These are phyloP conservation scores for Micromonas pusilla DNA, from an alignment of 139 green algal species.

Conservation along the genomic window DNA sequence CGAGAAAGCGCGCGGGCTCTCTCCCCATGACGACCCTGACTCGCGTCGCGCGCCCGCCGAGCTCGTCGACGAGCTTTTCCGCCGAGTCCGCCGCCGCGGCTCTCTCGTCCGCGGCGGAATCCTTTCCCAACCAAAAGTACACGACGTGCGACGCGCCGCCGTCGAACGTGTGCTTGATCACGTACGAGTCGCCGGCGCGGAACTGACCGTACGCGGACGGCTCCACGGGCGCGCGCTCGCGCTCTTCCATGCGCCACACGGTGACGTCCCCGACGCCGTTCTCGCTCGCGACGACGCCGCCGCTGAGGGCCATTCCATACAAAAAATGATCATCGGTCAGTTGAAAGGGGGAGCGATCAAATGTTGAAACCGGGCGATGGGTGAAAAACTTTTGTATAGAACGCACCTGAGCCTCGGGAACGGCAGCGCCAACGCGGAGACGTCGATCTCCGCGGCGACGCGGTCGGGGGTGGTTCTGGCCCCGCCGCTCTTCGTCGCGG, in stretches of 20 bases:
- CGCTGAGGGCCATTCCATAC: background rate
- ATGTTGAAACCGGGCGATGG: too few relatives aligned
- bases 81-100: slow-evolving; percentile 10
- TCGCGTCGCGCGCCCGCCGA: slow-evolving; percentile 25
- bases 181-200: slow-evolving; percentile 38
- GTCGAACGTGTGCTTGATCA: slow-evolving; percentile 33
- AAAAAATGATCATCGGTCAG: too few relatives aligned
- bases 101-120: slow-evolving; percentile 27
- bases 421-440: too few relatives aligned
- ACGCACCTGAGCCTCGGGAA: too few relatives aligned
- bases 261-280: background rate
- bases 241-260: background rate
- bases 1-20: slow-evolving; percentile 38
- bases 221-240: slow-evolving; percentile 10
- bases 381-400: too few relatives aligned
- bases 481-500: too few relatives aligned
- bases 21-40: slow-evolving; percentile 38
- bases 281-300: background rate
- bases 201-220: slow-evolving; percentile 28
- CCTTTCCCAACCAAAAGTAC: slow-evolving; percentile 38
- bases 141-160: slow-evolving; percentile 36
- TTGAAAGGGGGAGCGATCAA: too few relatives aligned
- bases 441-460: too few relatives aligned
- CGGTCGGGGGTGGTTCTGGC: too few relatives aligned
- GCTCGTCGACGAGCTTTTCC: slow-evolving; percentile 9